Base-by-base conservation (phyloP, 768 basidiomycete genomes). In the Mycena rebaudengoi region DNA sequence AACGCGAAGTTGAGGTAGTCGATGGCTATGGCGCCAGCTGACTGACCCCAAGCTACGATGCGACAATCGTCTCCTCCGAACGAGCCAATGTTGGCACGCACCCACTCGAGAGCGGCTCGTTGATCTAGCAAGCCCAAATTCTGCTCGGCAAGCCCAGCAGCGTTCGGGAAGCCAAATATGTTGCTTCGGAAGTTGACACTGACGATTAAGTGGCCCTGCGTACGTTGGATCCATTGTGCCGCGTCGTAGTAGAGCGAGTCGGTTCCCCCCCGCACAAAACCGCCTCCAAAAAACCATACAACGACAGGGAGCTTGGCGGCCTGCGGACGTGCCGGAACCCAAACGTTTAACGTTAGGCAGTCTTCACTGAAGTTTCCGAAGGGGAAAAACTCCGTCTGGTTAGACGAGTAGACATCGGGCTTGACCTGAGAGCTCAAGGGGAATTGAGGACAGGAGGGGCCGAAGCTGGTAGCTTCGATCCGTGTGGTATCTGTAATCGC, bases 41-140 rank as follows among this genome's bases (percentile, higher is more conserved):
- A n/a, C n/a, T n/a, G n/a, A n/a, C 49, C 50, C 32, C 23, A 61
- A 41, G 30, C 13, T n/a, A 61, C 50, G 14, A 43, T 52, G 32
- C 43, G 60, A 5, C 5, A 14, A 10, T 26, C 4, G 45, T 48
- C 28, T 26, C 45, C 45, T 14, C 45, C 45, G 28, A 48, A 48
- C 16, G 13, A 16, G 16, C 16, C 45, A n/a, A 48, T 29, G 28
- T 48, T 48, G 7, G 28, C 10, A 18, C 28, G 45, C 13, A 48
- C 13, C 45, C 45, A 48, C 16, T 48, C 45, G 16, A 48, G 45
- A 7, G 28, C 5, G 14, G 28, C 16, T 14, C 45, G 45, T 29
- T 48, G 45, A 29, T 48, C 45, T 29, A 48, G 45, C 4, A 48
- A 5, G 12, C 45, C 45, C 16, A 48, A 29, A 25, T 48, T 48